These are phyloP conservation scores for Malus hybrid DNA, from an alignment of 331 rosid species.

Conservation along the genomic window DNA sequence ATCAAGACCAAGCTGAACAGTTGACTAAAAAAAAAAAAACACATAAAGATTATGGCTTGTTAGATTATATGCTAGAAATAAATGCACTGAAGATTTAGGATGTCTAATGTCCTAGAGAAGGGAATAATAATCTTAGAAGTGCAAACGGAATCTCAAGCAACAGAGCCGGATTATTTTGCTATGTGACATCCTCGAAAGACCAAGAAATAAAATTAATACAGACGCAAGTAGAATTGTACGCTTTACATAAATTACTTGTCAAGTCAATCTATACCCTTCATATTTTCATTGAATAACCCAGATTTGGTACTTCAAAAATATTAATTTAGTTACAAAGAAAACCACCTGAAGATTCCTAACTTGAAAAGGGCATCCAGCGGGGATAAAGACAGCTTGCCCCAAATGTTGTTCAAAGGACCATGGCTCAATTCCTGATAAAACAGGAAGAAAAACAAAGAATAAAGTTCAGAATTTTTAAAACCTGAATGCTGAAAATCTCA, in stretches of 20 bases:
- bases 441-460: constrained; percentile 9
- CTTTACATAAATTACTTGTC: not conserved
- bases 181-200: not conserved
- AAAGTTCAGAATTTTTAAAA: constrained; percentile 2
- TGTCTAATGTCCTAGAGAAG: not conserved
- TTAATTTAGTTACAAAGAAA: not conserved
- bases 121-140: not conserved
- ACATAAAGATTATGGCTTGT: not conserved
- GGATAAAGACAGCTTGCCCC: constrained; percentile 89
- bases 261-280: not conserved
- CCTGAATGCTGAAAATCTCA: not conserved
- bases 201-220: not conserved
- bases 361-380: constrained; percentile 98
- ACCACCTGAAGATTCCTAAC: constrained; percentile 73
- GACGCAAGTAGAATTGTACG: not conserved
- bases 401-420: constrained; percentile 93
- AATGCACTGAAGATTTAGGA: not conserved
- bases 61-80: not conserved
- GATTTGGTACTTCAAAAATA: not conserved
- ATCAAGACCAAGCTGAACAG: constrained; percentile 91
- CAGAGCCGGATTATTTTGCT: not conserved
- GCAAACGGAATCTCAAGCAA: not conserved
- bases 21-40: constrained; percentile 42
- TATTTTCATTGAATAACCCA: not conserved
- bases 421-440: constrained; percentile 72